Percentiles rank a stretch among this genome's conserved stretches.
phyloP scores from a whole-genome alignment of 2,329 filamentous ascomycete genomes.

The Phaeosphaeriaceae sp. region DNA sequence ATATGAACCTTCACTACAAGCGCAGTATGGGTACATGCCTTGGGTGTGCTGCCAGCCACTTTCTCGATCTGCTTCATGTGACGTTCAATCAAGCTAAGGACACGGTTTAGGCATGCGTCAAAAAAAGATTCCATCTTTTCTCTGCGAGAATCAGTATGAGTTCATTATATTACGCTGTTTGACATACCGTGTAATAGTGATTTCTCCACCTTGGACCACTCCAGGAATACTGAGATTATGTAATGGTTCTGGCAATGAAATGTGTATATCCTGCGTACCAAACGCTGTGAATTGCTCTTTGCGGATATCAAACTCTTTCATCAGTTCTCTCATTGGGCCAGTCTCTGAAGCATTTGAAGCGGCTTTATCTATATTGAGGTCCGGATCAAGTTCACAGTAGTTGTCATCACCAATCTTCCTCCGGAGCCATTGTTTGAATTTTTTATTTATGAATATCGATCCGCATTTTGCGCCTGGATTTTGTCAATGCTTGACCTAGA shows the following conservation, averaged over 20 bases:
- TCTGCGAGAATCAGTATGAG: constrained; percentile 4
- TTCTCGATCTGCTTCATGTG: constrained; percentile 25
- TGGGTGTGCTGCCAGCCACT: constrained; percentile 15
- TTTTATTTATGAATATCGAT: constrained; percentile 31
- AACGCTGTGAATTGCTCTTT: constrained; percentile 22
- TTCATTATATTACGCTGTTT: not conserved
- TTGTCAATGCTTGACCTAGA: not conserved
- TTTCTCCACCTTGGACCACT: constrained; percentile 21
- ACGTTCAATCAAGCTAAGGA: constrained; percentile 25
- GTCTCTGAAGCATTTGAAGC: constrained; percentile 25
- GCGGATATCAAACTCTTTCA: constrained; percentile 23
- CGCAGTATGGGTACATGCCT: constrained; percentile 1
- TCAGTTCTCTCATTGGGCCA: constrained; percentile 24
- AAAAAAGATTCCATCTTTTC: constrained; percentile 31
- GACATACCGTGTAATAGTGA: constrained; percentile 22
- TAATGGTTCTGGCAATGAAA: constrained; percentile 26
- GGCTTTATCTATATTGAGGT: constrained; percentile 17
- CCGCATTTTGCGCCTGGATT: constrained; percentile 24
- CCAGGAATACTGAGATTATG: constrained; percentile 18
- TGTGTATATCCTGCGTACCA: constrained; percentile 8
- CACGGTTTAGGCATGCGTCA: constrained; percentile 22
- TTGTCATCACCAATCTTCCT: constrained; percentile 19
- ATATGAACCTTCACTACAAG: not conserved
- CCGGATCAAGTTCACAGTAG: constrained; percentile 27
- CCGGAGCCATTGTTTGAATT: constrained; percentile 35